Evolutionary conservation across 805 yeast species (phyloP).

Genomic region (Zygosaccharomyces pseudorouxii): DNA sequence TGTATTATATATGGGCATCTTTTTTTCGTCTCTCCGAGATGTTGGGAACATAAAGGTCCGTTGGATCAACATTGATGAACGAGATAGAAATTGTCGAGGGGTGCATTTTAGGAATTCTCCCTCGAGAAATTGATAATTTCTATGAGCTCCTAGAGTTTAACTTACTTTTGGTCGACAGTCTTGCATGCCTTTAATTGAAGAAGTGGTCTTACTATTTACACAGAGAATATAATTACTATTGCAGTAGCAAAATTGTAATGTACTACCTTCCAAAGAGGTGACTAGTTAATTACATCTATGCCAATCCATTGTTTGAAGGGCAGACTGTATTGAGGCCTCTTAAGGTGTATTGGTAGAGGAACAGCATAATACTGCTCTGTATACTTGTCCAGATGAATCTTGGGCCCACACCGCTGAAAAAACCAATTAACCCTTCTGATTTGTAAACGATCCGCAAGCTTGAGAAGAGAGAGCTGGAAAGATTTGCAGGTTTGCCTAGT

Average conservation of each 20-base stretch:
- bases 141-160: neutral
- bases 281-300: neutral
- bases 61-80: neutral
- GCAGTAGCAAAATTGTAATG: neutral
- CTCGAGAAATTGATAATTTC: neutral
- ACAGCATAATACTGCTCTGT: slow-evolving; percentile 90
- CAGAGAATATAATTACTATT: slow-evolving; percentile 3
- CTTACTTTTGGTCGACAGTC: neutral
- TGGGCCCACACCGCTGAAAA: slow-evolving; percentile 95
- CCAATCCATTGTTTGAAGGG: neutral
- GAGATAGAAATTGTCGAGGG: neutral
- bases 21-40: slow-evolving; percentile 4
- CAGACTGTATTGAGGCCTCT: slow-evolving; percentile 36
- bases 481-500: slow-evolving; percentile 20
- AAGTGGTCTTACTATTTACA: slow-evolving; percentile 1
- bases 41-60: slow-evolving; percentile 4
- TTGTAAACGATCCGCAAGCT: slow-evolving; percentile 56
- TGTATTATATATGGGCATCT: neutral
- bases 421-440: slow-evolving; percentile 71
- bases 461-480: slow-evolving; percentile 42
- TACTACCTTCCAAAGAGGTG: neutral
- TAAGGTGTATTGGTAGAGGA: slow-evolving; percentile 76
- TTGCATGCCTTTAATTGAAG: neutral
- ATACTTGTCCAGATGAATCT: slow-evolving; percentile 94
- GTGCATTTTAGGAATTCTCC: neutral